A percentile compares a stretch with the other conserved stretches of the same genome.
phyloP scores from a whole-genome alignment of 2,329 filamentous ascomycete species.

The Aspergillus vadensis region DNA sequence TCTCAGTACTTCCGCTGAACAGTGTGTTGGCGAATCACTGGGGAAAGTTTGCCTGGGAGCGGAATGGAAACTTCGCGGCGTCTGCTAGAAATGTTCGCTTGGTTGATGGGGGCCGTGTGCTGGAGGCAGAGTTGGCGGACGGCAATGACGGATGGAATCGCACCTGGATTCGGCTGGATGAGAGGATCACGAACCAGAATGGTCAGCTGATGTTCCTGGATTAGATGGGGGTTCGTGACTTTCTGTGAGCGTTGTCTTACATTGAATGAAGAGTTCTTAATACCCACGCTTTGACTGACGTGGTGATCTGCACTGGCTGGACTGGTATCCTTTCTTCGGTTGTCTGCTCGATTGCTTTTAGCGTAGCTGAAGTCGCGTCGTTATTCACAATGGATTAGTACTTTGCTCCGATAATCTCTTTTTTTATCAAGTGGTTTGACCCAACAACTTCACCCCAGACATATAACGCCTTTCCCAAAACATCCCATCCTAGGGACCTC shows the following conservation, averaged over 20 bases:
- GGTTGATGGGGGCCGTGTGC: constrained; percentile 32
- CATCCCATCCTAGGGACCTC: too few species aligned
- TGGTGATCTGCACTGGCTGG: too few species aligned
- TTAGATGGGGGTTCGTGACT: neutral
- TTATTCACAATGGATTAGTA: too few species aligned
- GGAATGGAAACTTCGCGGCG: constrained; percentile 41
- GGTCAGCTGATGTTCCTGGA: constrained; percentile 36
- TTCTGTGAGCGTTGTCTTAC: too few species aligned
- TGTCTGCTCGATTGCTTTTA: too few species aligned
- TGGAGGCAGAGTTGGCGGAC: constrained; percentile 41
- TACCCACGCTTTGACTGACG: too few species aligned
- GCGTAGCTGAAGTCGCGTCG: too few species aligned
- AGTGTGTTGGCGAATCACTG: constrained; percentile 40
- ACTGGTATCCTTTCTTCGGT: too few species aligned
- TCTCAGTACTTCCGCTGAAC: constrained; percentile 41
- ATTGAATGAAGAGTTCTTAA: too few species aligned
- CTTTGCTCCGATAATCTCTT: too few species aligned
- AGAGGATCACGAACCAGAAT: constrained; percentile 43
- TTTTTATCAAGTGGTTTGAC: fast-evolving
- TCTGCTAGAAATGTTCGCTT: constrained; percentile 35
- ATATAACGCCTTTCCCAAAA: too few species aligned
- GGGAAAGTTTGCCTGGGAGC: constrained; percentile 39
- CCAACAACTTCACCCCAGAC: too few species aligned
- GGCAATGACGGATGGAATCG: constrained; percentile 36
- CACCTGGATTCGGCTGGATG: constrained; percentile 38